Conservation (phyloP, 148 eudicot species). For the Hydrangea macrophylla region DNA sequence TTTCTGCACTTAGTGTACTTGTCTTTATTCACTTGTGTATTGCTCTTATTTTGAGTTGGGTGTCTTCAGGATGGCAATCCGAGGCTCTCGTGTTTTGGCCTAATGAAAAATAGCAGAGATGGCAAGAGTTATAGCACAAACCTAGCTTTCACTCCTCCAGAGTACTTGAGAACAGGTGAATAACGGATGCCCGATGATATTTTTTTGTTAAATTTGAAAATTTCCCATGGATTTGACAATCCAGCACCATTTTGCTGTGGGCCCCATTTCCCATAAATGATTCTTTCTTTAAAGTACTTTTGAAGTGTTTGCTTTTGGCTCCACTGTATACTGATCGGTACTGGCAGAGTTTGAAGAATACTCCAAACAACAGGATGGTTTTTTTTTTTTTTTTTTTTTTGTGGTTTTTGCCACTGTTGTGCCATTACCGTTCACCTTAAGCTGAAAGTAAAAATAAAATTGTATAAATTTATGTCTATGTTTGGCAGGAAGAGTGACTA, state of each 20-base stretch:
- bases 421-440: background rate
- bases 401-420: background rate
- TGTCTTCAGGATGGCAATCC: slow-evolving; percentile 54
- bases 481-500: slow-evolving; percentile 56
- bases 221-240: background rate
- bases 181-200: background rate
- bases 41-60: slow-evolving; percentile 2
- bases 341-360: too few species aligned
- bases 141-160: slow-evolving; percentile 77
- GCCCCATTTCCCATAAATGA: background rate
- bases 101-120: slow-evolving; percentile 79
- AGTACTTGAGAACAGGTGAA: slow-evolving; percentile 68
- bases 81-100: slow-evolving; percentile 73
- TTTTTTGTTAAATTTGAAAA: too few species aligned
- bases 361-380: too few species aligned
- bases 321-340: background rate
- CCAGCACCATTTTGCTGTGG: background rate
- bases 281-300: background rate
- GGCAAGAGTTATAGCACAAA: slow-evolving; percentile 80
- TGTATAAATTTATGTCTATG: background rate
- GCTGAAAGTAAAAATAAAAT: background rate
- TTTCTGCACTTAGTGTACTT: background rate
- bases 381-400: too few species aligned
- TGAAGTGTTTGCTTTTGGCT: background rate
- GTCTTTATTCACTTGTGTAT: background rate